These are phyloP conservation scores for Golubevia pallescens DNA, from an alignment of 1,284 basidiomycete species.

Conservation along the genomic window DNA sequence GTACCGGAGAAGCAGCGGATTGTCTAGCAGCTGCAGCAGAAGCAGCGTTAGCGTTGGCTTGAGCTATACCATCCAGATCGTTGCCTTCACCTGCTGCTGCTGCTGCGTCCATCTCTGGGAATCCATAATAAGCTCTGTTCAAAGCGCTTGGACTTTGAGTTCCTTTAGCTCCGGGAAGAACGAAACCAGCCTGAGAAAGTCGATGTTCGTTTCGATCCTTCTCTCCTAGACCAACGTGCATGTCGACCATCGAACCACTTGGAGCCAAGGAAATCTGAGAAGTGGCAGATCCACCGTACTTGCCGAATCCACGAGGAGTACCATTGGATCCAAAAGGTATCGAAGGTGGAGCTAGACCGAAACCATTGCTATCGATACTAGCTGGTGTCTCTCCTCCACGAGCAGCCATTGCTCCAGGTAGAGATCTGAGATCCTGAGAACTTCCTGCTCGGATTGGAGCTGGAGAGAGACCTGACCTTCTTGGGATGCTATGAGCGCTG, in stretches of 20 bases:
- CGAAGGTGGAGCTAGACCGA: constrained; percentile 11
- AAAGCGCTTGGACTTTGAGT: constrained; percentile 27
- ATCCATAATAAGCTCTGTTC: constrained; percentile 38
- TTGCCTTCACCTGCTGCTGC: too few relatives aligned
- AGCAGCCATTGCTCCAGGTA: constrained; percentile 8
- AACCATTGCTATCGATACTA: too few relatives aligned
- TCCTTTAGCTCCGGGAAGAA: constrained; percentile 28
- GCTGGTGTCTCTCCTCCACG: background rate
- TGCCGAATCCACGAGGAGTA: constrained; percentile 20
- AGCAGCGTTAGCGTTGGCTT: constrained; percentile 6
- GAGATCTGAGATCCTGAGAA: constrained; percentile 12
- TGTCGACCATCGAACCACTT: constrained; percentile 66
- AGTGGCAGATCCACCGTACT: constrained; percentile 35
- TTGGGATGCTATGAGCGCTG: constrained; percentile 10
- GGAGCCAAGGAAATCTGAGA: constrained; percentile 58
- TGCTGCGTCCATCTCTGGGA: constrained; percentile 39
- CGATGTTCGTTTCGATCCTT: constrained; percentile 27
- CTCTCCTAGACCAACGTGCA: constrained; percentile 65
- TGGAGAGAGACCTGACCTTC: constrained; percentile 4
- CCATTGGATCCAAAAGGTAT: constrained; percentile 15
- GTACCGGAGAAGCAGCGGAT: too few relatives aligned
- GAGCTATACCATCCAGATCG: background rate
- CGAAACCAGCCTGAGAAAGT: constrained; percentile 35
- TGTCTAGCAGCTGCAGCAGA: too few relatives aligned
- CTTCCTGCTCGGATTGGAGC: constrained; percentile 10